Evolutionary conservation across 2,329 filamentous ascomycete genomes (phyloP), one percentile per base, ranked within the genome.

Genomic region (Colletotrichum ledebouriae): DNA sequence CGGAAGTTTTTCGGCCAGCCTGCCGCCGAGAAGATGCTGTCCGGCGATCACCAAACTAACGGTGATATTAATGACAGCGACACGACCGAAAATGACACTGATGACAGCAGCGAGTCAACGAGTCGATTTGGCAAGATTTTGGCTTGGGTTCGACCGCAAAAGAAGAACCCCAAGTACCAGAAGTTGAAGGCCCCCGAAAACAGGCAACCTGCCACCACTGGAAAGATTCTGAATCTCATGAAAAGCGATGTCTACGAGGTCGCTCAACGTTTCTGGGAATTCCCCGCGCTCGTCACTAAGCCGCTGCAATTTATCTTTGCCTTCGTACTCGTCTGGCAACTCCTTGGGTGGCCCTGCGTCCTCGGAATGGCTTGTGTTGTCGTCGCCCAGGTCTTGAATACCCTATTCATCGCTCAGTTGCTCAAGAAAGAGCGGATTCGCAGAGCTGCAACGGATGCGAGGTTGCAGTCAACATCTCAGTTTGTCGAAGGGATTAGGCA

Each of bases 151-250:
- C 61, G 34, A n/a, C 37, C 47, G 1, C 55, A 22, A 12, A 49
- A 42, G 17, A 59, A 37, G 37, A 22, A 39, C n/a, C n/a, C 50
- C 69, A 17, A 72, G 71, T 10, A 75, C 73, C 20, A 64, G 71
- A 42, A 64, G 66, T 9, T 72, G 65, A 60, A 50, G 77, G 5
- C 2, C 11, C 11, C 10, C 37, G 77, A 63, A 69, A 67, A 55
- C 37, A 29, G 85, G 86, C 82, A 86, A 63, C 87, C 91, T 2
- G 93, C 94, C 0, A 94, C 92, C 0, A 95, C 94, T 79, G 94
- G 94, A 7, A 97, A 97, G 75, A 96, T 97, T 59, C 86, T 97
- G 69, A 97, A 97, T 73, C 80, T 97, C 2, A 92, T 97, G 83
- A 90, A 93, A 56, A 89, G 87, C 67, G 93, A 96, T 76, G 92